Evolutionary conservation across 1,139 yeast genomes (phyloP), one percentile per base, ranked within the genome.

Genomic region (Sugiyamaella paludigena): DNA sequence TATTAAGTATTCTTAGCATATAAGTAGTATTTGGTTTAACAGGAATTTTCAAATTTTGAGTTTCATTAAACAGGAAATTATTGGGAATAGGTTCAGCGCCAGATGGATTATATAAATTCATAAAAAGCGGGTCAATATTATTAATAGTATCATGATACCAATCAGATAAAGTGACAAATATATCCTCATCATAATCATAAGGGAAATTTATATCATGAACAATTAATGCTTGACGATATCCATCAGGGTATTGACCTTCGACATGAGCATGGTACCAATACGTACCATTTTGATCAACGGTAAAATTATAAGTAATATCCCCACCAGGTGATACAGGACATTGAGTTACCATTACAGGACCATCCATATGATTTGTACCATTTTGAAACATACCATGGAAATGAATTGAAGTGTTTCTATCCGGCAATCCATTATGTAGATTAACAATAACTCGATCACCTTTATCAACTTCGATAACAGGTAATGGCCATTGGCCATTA

Each of bases 1-100:
- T 76, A 68, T 91, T 91, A 62, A 83, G 79, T 52, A 91, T 69
- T 66, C 95, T 80, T 57, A 91, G 58, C 60, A 86, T 72, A 66
- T 91, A 91, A 8, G 96, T 89, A 36, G 80, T 87, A 66, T 81
- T 79, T 4, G 96, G 94, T 68, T 83, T 63, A 40, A 91, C 94
- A 8, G 70, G 56, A 81, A 89, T 80, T 13, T 88, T 79, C 26
- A 29, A 12, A 67, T 85, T 84, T 64, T 75, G 79, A 7, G 94
- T 81, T 63, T 89, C 88, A 71, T 91, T 89, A 68, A 88, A 77
- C 60, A 88, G 72, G 58, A 85, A 65, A 64, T 81, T 82, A 61
- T 84, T 82, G 2, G 98, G 98, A 59, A 91, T 80, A 38, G 98
- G 98, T 69, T 91, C 98, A 32, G 97, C 96, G 56, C 98, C 98